Base-by-base conservation (phyloP, 768 basidiomycete species). In the Lactifluus subvellereus region DNA sequence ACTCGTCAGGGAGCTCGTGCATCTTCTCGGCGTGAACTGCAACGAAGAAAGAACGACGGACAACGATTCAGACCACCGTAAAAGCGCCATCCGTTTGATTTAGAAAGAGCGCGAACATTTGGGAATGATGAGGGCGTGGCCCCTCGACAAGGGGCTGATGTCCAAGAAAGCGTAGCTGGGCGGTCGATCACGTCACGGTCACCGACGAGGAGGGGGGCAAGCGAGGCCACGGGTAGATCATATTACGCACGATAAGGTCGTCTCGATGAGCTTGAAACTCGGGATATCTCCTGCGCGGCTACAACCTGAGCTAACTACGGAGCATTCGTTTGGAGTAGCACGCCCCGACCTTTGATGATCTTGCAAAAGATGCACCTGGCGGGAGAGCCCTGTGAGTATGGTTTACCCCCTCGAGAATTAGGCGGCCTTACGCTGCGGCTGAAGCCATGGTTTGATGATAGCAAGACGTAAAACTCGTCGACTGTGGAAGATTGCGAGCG, bases 71-170 rank as follows among this genome's bases (percentile, higher is more conserved):
- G 20, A 16, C 16, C 16, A 5, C 16, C 10, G 11, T 4, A 13
- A 48, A 48, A 9, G 20, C 45, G 45, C 45, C 20, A 47, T 1
- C 11, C 18, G 3, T 20, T 32, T 6, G 13, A 33, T 4, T 27
- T 27, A 27, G 30, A 54, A 7, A 32, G 40, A 33, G 38, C 43
- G 53, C 73, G 64, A 61, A 96, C 95, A 87, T 79, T 98, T 99
- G 3, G 96, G 96, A 66, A 99, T 91, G 57, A 98, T 78, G 40
- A 98, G 82, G 13, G 91, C 84, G 75, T 99, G 94, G 4, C 96
- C 96, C 70, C 82, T 86, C n/a, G 93, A 80, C 27, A 98, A 76
- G 8, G 96, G 95, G 1, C 86, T 86, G 65, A 99, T 91, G 68
- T 98, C 97, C 67, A 99, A 84, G 78, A 99, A 98, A 0, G 96